Evolutionary conservation across 1,139 yeast genomes (phyloP), one percentile per base, ranked within the genome.

Genomic region (Waltiozyma sp.): DNA sequence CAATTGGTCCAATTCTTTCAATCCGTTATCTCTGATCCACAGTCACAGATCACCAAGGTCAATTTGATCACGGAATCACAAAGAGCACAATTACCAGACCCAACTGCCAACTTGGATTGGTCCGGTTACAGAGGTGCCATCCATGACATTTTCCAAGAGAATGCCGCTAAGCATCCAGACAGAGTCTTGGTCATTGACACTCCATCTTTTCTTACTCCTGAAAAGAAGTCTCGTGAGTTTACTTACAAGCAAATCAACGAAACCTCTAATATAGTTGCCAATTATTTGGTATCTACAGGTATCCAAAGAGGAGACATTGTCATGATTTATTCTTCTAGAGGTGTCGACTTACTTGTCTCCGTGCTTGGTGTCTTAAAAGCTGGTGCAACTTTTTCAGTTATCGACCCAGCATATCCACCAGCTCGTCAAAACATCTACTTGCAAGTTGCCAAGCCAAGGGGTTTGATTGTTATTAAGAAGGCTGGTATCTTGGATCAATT

Each of bases 381-480:
- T 2, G 99, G 99, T 53, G 98, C 96, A 16, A 89, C 98, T 0
- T 91, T 91, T 61, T 89, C 96, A 6, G 99, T 93, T 24, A 91
- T 91, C 52, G 99, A 91, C 59, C 98, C 98, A 7, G 97, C 98
- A 2, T 91, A 91, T 62, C 99, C 99, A 37, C 96, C 98, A 19
- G 95, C 95, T 9, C 79, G 99, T 64, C 99, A 91, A 63, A 91
- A 86, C 54, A 78, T 91, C 49, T 91, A 91, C 61, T 72, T 91
- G 48, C 77, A 84, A 34, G 99, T 91, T 14, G 97, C 98, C 37
- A 80, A 83, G 61, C 99, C 99, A 37, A 76, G 68, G 55, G 98
- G 95, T 49, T 72, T 91, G 54, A 80, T 91, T 50, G 95, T 89
- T 24, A 79, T 91, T 56, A 80, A 81, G 54, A 84, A 88, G 61